Percentiles rank a stretch among this genome's conserved stretches.
These are phyloP conservation scores for Orbilia quercus DNA, from an alignment of 2,329 filamentous ascomycete species.

Conservation along the genomic window DNA sequence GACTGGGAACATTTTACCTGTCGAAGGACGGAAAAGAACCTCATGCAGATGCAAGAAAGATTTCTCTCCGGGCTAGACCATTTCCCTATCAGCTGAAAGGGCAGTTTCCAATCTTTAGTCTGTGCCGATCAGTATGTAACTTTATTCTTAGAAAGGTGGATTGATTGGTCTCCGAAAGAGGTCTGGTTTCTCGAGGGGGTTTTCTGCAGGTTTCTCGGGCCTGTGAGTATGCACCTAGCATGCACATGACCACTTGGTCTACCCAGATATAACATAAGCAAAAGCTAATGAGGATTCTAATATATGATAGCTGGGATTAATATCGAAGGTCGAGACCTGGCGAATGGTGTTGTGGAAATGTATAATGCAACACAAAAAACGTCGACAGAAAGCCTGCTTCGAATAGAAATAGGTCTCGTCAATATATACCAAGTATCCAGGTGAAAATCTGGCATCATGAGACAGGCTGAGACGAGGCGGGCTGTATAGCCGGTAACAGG, in stretches of 20 bases:
- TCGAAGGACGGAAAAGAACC: background rate
- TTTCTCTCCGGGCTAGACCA: slow-evolving; percentile 20
- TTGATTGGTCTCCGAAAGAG: slow-evolving; percentile 12
- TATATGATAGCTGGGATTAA: background rate
- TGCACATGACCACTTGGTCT: slow-evolving; percentile 32
- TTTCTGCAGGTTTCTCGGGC: slow-evolving; percentile 15
- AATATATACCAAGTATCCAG: slow-evolving; percentile 4
- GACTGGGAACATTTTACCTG: slow-evolving; percentile 21
- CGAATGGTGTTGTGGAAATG: slow-evolving; percentile 53
- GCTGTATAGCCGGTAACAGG: slow-evolving; percentile 15
- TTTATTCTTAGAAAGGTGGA: slow-evolving; percentile 32
- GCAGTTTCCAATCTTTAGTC: slow-evolving; percentile 14
- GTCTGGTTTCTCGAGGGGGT: slow-evolving; percentile 26
- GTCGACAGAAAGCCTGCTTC: slow-evolving; percentile 25
- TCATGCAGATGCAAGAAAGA: slow-evolving; percentile 22
- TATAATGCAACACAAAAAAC: slow-evolving; percentile 56
- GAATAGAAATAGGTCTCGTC: background rate
- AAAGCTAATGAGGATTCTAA: background rate
- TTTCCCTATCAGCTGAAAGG: slow-evolving; percentile 18
- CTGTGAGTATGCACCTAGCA: slow-evolving; percentile 7
- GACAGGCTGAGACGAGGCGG: slow-evolving; percentile 1
- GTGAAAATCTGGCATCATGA: slow-evolving; percentile 17
- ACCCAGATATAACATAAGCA: slow-evolving; percentile 8
- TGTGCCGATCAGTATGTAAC: slow-evolving; percentile 40
- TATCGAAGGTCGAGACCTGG: slow-evolving; percentile 30